These are phyloP conservation scores for Phaeomoniella chlamydospora DNA, from an alignment of 2,329 filamentous ascomycete genomes.

Conservation along the genomic window DNA sequence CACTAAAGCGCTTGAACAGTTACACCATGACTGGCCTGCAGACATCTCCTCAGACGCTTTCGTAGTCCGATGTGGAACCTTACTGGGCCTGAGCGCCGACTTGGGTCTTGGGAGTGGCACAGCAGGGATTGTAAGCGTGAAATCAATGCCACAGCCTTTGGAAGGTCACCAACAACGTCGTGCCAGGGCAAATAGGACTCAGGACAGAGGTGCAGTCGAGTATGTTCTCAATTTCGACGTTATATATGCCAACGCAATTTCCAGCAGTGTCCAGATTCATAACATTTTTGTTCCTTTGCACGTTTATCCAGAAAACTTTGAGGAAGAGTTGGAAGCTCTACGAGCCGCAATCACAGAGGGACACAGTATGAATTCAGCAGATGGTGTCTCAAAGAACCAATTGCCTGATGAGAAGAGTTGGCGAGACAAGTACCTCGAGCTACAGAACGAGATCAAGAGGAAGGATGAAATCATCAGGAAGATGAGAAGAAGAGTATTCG, in stretches of 20 bases:
- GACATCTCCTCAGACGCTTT: constrained; percentile 11
- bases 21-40: constrained; percentile 14
- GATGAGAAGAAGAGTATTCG: constrained; percentile 26
- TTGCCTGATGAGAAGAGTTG: constrained; percentile 13
- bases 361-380: constrained; percentile 14
- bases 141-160: constrained; percentile 7
- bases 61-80: constrained; percentile 16
- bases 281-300: constrained; percentile 9
- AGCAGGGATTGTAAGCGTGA: constrained; percentile 14
- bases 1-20: constrained; percentile 15
- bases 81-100: constrained; percentile 20
- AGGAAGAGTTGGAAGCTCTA: constrained; percentile 11
- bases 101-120: constrained; percentile 16
- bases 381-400: background rate
- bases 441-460: constrained; percentile 22
- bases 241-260: constrained; percentile 3
- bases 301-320: constrained; percentile 13
- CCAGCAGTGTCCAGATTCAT: constrained; percentile 5
- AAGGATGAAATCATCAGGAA: constrained; percentile 21
- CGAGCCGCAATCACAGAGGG: constrained; percentile 5
- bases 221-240: constrained; percentile 5
- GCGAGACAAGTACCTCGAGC: constrained; percentile 19
- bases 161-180: constrained; percentile 2
- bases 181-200: background rate
- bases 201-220: constrained; percentile 5